Evolutionary conservation across 148 eudicot genomes (phyloP).

Genomic region (Cornus controversa): DNA sequence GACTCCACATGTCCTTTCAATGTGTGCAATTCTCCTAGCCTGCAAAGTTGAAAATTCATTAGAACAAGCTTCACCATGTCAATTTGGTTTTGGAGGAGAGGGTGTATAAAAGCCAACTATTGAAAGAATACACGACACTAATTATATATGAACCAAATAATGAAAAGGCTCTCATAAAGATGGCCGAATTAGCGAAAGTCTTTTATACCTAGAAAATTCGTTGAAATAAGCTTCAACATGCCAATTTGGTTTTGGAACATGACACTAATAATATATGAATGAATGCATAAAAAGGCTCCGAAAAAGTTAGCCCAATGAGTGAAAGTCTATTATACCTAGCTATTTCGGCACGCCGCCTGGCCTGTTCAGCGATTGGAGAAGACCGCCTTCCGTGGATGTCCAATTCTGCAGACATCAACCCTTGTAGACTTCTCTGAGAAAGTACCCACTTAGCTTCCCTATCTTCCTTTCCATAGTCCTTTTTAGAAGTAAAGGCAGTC

Average conservation of each 20-base stretch:
- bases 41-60: conserved; percentile 20
- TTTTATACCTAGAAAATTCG: conserved; percentile 31
- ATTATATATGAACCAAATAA: no score
- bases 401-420: conserved; percentile 34
- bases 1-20: conserved; percentile 65
- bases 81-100: background rate
- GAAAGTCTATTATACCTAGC: conserved; percentile 42
- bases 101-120: background rate
- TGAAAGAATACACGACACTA: background rate
- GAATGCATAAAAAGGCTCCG: no score
- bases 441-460: conserved; percentile 57
- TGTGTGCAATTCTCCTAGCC: conserved; percentile 58
- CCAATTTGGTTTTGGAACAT: background rate
- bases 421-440: conserved; percentile 56
- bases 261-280: no score
- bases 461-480: conserved; percentile 59
- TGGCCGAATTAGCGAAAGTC: background rate
- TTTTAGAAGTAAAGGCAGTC: conserved; percentile 65
- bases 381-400: conserved; percentile 32
- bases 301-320: background rate
- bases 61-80: background rate
- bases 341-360: conserved; percentile 72
- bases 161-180: no score
- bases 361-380: conserved; percentile 63
- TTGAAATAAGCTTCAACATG: background rate